phyloP scores from a whole-genome alignment of 305 asterid genomes.

The Salvia sclarea region DNA sequence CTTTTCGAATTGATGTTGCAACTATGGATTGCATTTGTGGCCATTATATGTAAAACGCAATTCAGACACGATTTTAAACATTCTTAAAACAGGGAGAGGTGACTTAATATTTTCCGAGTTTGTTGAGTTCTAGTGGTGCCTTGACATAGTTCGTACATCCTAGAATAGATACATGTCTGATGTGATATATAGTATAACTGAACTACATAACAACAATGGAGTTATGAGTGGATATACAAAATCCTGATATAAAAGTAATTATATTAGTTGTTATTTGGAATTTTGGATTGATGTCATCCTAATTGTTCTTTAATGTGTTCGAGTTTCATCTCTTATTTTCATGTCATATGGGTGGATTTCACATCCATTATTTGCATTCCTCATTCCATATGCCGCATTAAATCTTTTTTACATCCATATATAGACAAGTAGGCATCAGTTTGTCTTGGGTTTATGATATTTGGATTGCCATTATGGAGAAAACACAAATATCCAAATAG shows the following conservation, averaged over 20 bases:
- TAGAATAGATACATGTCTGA: not conserved
- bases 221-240: not conserved
- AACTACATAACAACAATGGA: not conserved
- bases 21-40: not conserved
- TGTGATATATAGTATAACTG: not conserved
- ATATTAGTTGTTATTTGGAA: not conserved
- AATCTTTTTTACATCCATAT: not conserved
- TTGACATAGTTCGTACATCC: not conserved
- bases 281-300: not conserved
- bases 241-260: not conserved
- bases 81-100: not conserved
- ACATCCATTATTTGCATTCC: not conserved
- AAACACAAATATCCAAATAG: not conserved
- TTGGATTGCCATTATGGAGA: constrained; percentile 1
- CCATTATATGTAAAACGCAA: not conserved
- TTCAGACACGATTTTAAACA: not conserved
- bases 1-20: not conserved
- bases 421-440: not conserved
- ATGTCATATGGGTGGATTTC: not conserved
- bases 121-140: not conserved
- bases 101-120: not conserved
- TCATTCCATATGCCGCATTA: not conserved
- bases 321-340: not conserved
- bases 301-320: not conserved
- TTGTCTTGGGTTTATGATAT: not conserved